A percentile compares a stretch with the other conserved stretches of the same genome.
phyloP scores from a whole-genome alignment of 1,284 basidiomycete genomes.

The Acaromyces ingoldii region DNA sequence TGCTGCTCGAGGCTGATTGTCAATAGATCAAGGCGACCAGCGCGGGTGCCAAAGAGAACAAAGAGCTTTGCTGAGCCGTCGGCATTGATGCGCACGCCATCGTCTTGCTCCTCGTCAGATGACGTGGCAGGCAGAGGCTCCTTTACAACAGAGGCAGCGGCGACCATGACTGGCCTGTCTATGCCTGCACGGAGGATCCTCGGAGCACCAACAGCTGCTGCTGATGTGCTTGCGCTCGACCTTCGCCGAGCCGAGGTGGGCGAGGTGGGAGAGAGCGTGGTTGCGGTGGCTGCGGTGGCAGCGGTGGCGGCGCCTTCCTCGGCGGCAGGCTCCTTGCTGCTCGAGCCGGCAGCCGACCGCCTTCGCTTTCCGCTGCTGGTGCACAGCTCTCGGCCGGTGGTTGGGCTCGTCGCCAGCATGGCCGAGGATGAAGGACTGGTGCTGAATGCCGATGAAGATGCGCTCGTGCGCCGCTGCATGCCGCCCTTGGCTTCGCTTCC shows the following conservation, averaged over 20 bases:
- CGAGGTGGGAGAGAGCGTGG: too few species aligned
- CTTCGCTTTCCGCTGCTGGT: not conserved
- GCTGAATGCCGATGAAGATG: conserved; percentile 10
- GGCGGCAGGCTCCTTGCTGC: not conserved
- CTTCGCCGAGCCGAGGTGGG: not conserved
- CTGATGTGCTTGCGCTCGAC: not conserved
- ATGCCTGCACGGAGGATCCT: conserved; percentile 23
- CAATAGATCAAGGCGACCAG: conserved; percentile 13
- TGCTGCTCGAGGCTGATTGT: conserved; percentile 15
- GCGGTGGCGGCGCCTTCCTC: not conserved
- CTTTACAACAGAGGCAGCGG: conserved; percentile 18
- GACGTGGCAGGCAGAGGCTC: not conserved
- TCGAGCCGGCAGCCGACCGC: conserved; percentile 1
- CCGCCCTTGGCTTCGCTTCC: conserved; percentile 13
- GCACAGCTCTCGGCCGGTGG: not conserved
- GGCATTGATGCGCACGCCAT: not conserved
- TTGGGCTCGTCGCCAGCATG: not conserved
- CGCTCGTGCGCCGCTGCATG: conserved; percentile 1
- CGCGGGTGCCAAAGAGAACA: conserved; percentile 22
- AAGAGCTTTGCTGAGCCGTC: conserved; percentile 7
- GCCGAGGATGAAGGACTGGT: not conserved
- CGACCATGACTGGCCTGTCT: conserved; percentile 29
- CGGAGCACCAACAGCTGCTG: not conserved
- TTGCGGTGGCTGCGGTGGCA: not conserved
- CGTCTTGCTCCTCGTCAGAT: not conserved